Conservation (phyloP, 768 basidiomycete genomes). For the Pulveroboletus sp. region DNA sequence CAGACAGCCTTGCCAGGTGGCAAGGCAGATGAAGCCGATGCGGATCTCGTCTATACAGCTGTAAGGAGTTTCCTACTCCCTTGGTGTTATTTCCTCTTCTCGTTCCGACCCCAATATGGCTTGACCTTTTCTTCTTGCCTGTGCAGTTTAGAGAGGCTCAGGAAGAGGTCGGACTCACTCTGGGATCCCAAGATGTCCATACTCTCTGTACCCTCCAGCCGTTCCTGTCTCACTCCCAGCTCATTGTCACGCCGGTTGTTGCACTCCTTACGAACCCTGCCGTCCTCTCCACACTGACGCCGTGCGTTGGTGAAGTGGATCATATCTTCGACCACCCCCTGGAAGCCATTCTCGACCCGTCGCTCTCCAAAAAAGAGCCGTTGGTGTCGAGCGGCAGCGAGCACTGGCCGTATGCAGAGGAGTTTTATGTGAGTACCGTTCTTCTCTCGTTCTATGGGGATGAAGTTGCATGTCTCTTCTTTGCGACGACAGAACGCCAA, state of each 20-base stretch:
- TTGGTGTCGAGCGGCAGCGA: constrained; percentile 58
- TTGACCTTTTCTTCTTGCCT: background rate
- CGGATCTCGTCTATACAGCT: constrained; percentile 62
- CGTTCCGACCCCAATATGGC: background rate
- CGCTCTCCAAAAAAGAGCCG: constrained; percentile 34
- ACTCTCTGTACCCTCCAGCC: constrained; percentile 60
- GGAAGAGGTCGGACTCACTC: constrained; percentile 77
- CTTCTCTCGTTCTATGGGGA: background rate
- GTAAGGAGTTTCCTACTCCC: constrained; percentile 41
- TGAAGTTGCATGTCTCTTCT: background rate
- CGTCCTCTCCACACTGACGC: constrained; percentile 48
- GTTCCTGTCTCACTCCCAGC: constrained; percentile 58
- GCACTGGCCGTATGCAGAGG: constrained; percentile 77
- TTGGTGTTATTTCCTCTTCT: background rate
- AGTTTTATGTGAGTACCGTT: constrained; percentile 55
- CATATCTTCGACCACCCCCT: constrained; percentile 78
- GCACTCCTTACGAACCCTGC: constrained; percentile 54
- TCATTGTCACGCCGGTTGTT: constrained; percentile 77
- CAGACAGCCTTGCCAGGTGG: constrained; percentile 85
- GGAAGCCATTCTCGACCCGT: constrained; percentile 64
- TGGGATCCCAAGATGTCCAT: constrained; percentile 51
- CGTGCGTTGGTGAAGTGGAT: constrained; percentile 67
- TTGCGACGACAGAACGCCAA: constrained; percentile 45
- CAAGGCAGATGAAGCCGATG: constrained; percentile 64
- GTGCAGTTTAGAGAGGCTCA: constrained; percentile 73